Conservation (phyloP, 129 eudicot genomes). For the Escallonia rubra region DNA sequence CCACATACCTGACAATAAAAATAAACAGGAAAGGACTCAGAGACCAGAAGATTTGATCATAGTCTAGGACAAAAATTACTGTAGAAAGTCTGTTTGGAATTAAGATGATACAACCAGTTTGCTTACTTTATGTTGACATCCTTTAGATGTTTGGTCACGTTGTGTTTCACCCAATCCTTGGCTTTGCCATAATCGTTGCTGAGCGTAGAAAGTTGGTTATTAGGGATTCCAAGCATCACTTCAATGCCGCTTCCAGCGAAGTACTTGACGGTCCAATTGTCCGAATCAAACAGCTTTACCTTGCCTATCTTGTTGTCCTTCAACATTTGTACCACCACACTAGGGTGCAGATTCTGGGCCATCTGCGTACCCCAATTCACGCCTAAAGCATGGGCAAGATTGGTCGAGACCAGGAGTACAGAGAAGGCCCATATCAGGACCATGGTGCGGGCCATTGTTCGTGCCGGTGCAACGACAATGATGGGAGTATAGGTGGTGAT, state of each 20-base stretch:
- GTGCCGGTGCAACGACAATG: background rate
- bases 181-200: slow-evolving; percentile 21
- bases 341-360: slow-evolving; percentile 33
- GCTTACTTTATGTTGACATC: slow-evolving; percentile 41
- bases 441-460: slow-evolving; percentile 45
- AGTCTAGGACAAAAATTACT: too few species aligned
- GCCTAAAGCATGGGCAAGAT: slow-evolving; percentile 18
- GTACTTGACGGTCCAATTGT: slow-evolving; percentile 28
- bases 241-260: slow-evolving; percentile 46
- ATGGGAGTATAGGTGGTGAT: background rate
- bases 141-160: slow-evolving; percentile 25
- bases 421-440: slow-evolving; percentile 29
- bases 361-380: slow-evolving; percentile 53
- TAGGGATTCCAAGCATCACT: slow-evolving; percentile 47
- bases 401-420: slow-evolving; percentile 9
- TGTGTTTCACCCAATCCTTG: slow-evolving; percentile 37
- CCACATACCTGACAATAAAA: slow-evolving; percentile 31
- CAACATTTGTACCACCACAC: slow-evolving; percentile 34
- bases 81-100: background rate
- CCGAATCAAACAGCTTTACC: slow-evolving; percentile 55
- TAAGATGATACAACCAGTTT: background rate
- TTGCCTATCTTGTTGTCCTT: slow-evolving; percentile 46
- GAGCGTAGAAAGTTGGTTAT: slow-evolving; percentile 24
- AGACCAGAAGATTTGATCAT: too few species aligned
- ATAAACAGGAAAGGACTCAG: background rate